phyloP scores from a whole-genome alignment of 176 grass and related monocot species.

The Paspalum notatum region DNA sequence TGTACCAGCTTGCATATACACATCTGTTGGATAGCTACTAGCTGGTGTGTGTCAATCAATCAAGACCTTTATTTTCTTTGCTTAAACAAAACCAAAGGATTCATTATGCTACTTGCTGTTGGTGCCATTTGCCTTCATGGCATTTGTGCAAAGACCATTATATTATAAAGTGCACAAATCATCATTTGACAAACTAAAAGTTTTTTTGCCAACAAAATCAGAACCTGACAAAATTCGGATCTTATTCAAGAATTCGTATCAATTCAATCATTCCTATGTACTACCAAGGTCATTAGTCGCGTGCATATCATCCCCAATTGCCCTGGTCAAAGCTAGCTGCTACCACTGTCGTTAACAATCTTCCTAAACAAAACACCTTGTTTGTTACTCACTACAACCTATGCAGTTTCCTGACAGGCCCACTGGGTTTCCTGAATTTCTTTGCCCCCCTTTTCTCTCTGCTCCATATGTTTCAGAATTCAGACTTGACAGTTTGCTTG shows the following conservation, averaged over 20 bases:
- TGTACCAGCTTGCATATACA: slow-evolving; percentile 17
- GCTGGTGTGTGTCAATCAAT: slow-evolving; percentile 25
- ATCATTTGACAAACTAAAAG: too few relatives aligned
- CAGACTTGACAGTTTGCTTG: slow-evolving; percentile 12
- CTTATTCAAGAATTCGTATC: neutral
- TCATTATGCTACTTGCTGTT: slow-evolving; percentile 13
- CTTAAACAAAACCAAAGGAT: neutral
- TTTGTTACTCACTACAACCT: neutral
- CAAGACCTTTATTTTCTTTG: slow-evolving; percentile 4
- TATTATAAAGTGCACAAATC: too few relatives aligned
- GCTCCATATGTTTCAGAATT: slow-evolving; percentile 16
- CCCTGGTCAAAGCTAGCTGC: slow-evolving; percentile 22
- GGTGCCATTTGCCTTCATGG: slow-evolving; percentile 20
- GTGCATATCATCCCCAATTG: neutral
- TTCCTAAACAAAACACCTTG: neutral
- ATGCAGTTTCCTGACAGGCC: neutral
- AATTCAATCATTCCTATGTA: too few relatives aligned
- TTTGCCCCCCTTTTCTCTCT: neutral
- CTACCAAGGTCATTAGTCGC: too few relatives aligned
- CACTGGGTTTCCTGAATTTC: slow-evolving; percentile 5
- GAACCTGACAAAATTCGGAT: neutral
- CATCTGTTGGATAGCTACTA: slow-evolving; percentile 35
- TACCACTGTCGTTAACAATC: neutral
- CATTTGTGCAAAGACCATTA: neutral
- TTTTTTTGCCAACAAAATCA: too few relatives aligned